Evolutionary conservation across 1,284 basidiomycete species (phyloP).

Genomic region (Pulveroboletus sp.): DNA sequence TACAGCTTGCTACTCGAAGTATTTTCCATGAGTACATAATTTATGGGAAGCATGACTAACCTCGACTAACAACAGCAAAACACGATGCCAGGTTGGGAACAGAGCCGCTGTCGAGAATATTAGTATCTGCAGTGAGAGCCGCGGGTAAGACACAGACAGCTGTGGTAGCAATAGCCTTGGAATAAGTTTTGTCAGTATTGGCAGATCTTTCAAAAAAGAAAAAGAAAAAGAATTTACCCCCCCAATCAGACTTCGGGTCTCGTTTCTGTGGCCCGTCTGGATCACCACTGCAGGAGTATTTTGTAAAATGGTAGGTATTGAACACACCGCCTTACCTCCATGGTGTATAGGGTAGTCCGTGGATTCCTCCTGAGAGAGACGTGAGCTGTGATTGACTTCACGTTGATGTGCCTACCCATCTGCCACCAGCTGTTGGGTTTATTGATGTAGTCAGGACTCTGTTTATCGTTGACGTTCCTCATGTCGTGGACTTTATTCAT

Average conservation of each 20-base stretch:
- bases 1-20: conserved; percentile 18
- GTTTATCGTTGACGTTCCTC: neutral
- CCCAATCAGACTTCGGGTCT: conserved; percentile 4
- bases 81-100: conserved; percentile 25
- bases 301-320: neutral
- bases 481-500: conserved; percentile 8
- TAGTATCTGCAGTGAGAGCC: neutral
- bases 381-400: neutral
- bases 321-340: conserved; percentile 10
- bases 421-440: conserved; percentile 27
- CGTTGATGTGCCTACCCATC: conserved; percentile 3
- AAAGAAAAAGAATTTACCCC: neutral
- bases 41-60: neutral
- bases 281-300: conserved; percentile 14
- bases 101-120: conserved; percentile 14
- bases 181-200: conserved; percentile 1
- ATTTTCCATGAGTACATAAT: neutral
- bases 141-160: neutral
- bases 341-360: conserved; percentile 15
- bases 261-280: conserved; percentile 6
- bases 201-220: neutral
- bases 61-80: conserved; percentile 13
- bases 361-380: conserved; percentile 11
- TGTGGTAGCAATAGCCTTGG: conserved; percentile 23
- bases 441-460: conserved; percentile 2